Evolutionary conservation across 768 basidiomycete genomes (phyloP), one percentile per base, ranked within the genome.

Genomic region (Leccinum longicurvipes): DNA sequence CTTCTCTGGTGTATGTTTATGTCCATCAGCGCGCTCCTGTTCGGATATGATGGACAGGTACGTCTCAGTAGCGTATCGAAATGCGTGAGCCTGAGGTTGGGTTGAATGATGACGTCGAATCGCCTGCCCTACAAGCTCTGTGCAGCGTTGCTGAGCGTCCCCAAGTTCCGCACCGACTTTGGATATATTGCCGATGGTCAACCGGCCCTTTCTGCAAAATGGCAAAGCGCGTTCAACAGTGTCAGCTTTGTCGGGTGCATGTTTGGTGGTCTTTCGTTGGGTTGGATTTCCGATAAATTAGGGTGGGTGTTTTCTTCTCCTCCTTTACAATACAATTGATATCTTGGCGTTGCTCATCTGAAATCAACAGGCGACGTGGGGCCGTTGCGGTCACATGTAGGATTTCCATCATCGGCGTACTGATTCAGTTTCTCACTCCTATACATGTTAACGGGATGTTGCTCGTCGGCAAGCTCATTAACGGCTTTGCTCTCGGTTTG

Each of bases 211-310:
- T 44, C 67, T 29, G 67, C 67, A 1, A 69, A 58, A 19, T 69
- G 67, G 67, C 67, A 68, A 39, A 67, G 65, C 11, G 63, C 67
- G 1, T 68, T 68, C 47, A 69, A 65, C 29, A 67, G 63, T 3
- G 55, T 55, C 32, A 65, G 63, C 31, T 64, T 59, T 0, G 57
- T 68, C 23, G 67, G 65, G 6, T 62, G 67, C 6, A 68, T 69
- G 65, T 59, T 60, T 51, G 67, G 67, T 2, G 65, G 67, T 27
- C 60, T 67, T 39, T 62, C 54, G 1, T 44, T 69, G 24, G 65
- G 67, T 9, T 64, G 59, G 58, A 50, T 67, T 9, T 53, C 65
- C 3, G 67, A 67, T 15, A 53, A 19, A 6, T 28, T 68, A 12
- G 67, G 67, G 67, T 57, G 11, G 3, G 59, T 29, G 3, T 14